Evolutionary conservation across 371 early-diverging fungal genomes (phyloP).

Genomic region (Furculomyces boomerangus): DNA sequence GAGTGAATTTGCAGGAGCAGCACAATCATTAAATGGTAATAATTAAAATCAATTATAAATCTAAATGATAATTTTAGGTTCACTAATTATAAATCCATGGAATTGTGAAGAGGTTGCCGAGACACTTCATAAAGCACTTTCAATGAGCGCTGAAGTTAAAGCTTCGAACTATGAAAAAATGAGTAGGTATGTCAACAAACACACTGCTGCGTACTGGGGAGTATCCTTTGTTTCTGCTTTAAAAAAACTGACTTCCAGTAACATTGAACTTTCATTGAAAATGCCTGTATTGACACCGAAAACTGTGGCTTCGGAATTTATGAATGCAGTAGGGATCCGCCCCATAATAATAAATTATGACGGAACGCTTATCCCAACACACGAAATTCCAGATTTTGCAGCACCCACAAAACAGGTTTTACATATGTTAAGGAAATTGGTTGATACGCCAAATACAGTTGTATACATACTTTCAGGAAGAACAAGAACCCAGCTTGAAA

Average conservation of each 20-base stretch:
- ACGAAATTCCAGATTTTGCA: constrained; percentile 78
- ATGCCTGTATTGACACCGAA: constrained; percentile 38
- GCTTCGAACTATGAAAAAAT: constrained; percentile 78
- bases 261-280: constrained; percentile 43
- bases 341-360: constrained; percentile 90
- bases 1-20: constrained; percentile 98
- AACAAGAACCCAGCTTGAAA: constrained; percentile 57
- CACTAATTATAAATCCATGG: constrained; percentile 98
- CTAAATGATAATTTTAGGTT: no score
- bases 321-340: constrained; percentile 16
- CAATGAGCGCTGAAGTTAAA: constrained; percentile 68
- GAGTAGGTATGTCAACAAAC: constrained; percentile 83
- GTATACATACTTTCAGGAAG: constrained; percentile 89
- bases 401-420: constrained; percentile 44
- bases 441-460: constrained; percentile 57
- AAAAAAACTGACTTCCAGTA: constrained; percentile 50
- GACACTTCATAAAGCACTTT: constrained; percentile 80
- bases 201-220: constrained; percentile 99
- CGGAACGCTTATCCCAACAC: constrained; percentile 72
- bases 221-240: constrained; percentile 79
- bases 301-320: constrained; percentile 12
- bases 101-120: constrained; percentile 89
- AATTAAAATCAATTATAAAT: no score
- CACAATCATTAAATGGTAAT: constrained; percentile 94
- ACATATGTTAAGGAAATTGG: constrained; percentile 44